Base-by-base conservation (phyloP, 768 basidiomycete genomes). In the Lentinula sp. region DNA sequence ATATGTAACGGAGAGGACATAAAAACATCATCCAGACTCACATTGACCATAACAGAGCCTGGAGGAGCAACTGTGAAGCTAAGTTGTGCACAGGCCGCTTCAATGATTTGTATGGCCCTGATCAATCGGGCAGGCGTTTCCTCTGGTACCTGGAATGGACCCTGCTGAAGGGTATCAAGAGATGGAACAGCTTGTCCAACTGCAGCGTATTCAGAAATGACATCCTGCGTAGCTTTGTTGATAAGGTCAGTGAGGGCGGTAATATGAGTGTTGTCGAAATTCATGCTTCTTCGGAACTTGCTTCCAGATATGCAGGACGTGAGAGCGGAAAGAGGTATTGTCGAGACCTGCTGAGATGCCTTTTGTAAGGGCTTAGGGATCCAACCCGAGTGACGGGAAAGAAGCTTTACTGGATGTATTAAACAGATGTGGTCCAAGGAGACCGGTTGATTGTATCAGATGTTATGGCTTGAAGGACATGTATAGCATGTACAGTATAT, bases 21-120 rank as follows among this genome's bases (percentile, higher is more conserved):
- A 41, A 33, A n/a, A 36, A 23, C 15, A n/a, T 20, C 7, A 23
- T 23, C 23, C 37, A 10, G 32, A 66, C 72, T 41, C 50, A 73
- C 71, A 60, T 72, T 75, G 36, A 71, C 62, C n/a, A 74, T 61
- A 7, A 67, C 69, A 60, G 72, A 69, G 32, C 65, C 68, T 2
- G 74, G 75, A 18, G 71, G 68, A 0, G 72, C 70, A 13, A 73
- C 67, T 4, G 69, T 70, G 6, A 62, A 65, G 53, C 68, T 70
- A 23, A 76, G 60, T 58, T 74, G 74, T 32, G 71, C 73, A 55
- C 73, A 74, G 7, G 74, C 74, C 4, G 68, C 73, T 62, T 74
- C 73, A 13, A 76, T 70, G 4, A 63, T 70, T 41, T 71, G 68
- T 28, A 76, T 66, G 4, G 72, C 72, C 42, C 68, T 66, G 23